These are phyloP conservation scores for Fusarium succisae DNA, from an alignment of 2,329 filamentous ascomycete species.

Conservation along the genomic window DNA sequence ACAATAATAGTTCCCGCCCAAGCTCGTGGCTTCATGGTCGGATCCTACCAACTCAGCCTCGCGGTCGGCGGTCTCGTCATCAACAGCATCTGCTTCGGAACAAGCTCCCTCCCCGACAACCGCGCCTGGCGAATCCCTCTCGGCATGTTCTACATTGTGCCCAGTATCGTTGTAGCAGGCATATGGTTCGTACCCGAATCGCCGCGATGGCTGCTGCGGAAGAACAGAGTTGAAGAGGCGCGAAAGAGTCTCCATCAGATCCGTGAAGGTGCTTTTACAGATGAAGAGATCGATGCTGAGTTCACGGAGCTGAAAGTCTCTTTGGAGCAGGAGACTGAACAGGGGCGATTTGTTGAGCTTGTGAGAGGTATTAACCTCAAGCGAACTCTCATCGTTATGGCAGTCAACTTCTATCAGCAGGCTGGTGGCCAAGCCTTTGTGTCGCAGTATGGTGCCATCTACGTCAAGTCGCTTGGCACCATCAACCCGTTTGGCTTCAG, in stretches of 20 bases:
- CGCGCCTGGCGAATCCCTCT: conserved; percentile 36
- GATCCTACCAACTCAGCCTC: conserved; percentile 48
- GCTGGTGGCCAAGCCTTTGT: conserved; percentile 36
- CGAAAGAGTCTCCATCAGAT: conserved; percentile 12
- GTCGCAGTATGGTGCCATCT: conserved; percentile 36
- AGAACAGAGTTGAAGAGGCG: conserved; percentile 32
- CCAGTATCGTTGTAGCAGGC: conserved; percentile 5
- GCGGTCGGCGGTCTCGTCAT: conserved; percentile 41
- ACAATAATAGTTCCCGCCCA: conserved; percentile 35
- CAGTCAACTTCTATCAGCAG: conserved; percentile 30
- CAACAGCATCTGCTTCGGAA: conserved; percentile 36
- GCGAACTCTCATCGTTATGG: conserved; percentile 20
- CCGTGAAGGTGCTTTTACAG: conserved; percentile 14
- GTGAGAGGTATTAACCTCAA: conserved; percentile 18
- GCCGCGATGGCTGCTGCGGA: conserved; percentile 37
- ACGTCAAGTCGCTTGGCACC: conserved; percentile 31
- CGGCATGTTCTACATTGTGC: conserved; percentile 38
- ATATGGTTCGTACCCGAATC: conserved; percentile 42
- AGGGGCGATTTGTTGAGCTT: conserved; percentile 23
- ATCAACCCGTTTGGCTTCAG: conserved; percentile 43
- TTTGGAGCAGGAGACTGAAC: conserved; percentile 29
- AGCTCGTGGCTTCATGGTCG: conserved; percentile 47
- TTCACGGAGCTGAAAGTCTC: conserved; percentile 18
- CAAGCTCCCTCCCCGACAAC: conserved; percentile 30
- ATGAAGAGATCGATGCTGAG: conserved; percentile 30